Conservation (phyloP, 2,329 filamentous ascomycete genomes). For the Berkeleyomyces basicola region DNA sequence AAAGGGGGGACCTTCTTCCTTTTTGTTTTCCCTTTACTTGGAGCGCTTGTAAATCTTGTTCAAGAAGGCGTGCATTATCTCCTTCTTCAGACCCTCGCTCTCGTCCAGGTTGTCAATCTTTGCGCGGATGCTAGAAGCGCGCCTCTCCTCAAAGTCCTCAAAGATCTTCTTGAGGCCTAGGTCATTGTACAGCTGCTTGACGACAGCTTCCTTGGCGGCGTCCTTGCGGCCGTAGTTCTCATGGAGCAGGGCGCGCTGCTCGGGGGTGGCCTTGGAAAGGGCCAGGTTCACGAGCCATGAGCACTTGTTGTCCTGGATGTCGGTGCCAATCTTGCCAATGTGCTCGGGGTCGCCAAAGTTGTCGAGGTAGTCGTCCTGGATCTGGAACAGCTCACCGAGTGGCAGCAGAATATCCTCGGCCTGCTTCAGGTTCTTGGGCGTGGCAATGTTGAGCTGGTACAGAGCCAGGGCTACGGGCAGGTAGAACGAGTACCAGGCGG, state of each 20-base stretch:
- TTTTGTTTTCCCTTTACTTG: conserved; percentile 43
- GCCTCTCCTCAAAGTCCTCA: conserved; percentile 76
- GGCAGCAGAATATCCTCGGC: conserved; percentile 87
- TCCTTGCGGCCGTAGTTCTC: conserved; percentile 92
- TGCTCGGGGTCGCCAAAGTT: conserved; percentile 85
- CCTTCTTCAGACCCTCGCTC: conserved; percentile 74
- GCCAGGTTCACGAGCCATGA: conserved; percentile 97
- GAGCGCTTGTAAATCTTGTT: conserved; percentile 96
- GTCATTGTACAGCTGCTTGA: conserved; percentile 83
- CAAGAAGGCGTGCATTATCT: conserved; percentile 76
- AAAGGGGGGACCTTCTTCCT: neutral
- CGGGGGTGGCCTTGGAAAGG: conserved; percentile 58
- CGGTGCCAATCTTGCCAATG: conserved; percentile 96
- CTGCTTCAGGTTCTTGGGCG: conserved; percentile 73
- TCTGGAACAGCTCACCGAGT: conserved; percentile 97
- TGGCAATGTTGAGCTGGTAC: conserved; percentile 70
- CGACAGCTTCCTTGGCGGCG: conserved; percentile 58
- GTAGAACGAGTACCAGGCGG: conserved; percentile 98
- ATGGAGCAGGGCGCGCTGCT: conserved; percentile 77
- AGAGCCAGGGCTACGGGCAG: conserved; percentile 86
- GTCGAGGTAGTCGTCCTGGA: conserved; percentile 97
- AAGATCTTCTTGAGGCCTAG: conserved; percentile 71
- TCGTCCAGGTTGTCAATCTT: conserved; percentile 73
- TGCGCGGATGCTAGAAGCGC: conserved; percentile 57
- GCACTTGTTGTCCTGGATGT: conserved; percentile 99